Evolutionary conservation across 2,329 filamentous ascomycete genomes (phyloP).

Genomic region (Fusarium sp.): DNA sequence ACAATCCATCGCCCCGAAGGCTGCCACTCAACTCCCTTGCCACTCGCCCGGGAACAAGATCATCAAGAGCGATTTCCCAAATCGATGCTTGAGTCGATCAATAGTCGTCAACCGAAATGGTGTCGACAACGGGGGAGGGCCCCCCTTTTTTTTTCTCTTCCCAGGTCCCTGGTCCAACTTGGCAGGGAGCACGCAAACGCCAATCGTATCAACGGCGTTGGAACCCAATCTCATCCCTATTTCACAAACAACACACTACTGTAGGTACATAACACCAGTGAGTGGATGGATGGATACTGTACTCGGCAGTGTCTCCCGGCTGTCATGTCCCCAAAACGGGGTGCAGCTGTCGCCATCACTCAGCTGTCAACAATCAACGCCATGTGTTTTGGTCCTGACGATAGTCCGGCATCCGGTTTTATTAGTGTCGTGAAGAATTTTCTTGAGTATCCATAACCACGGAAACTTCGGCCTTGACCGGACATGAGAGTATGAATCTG

Average conservation of each 20-base stretch:
- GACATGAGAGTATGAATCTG: neutral
- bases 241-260: neutral
- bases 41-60: neutral
- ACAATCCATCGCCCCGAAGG: slow-evolving; percentile 1
- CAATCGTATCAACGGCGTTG: neutral
- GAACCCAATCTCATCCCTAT: neutral
- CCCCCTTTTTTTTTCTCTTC: neutral
- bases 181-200: neutral
- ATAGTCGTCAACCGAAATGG: neutral
- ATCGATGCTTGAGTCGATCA: neutral
- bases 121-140: neutral
- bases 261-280: neutral
- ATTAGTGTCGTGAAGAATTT: neutral
- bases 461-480: neutral
- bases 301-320: neutral
- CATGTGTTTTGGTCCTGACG: neutral
- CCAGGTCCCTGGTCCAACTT: neutral
- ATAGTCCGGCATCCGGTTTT: neutral
- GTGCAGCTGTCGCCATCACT: neutral
- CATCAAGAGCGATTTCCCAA: slow-evolving; percentile 1
- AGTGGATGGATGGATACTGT: neutral
- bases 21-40: neutral
- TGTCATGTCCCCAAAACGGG: neutral
- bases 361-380: neutral
- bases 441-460: neutral